Conservation (phyloP, 2,329 filamentous ascomycete species). For the Penicillium sp. region DNA sequence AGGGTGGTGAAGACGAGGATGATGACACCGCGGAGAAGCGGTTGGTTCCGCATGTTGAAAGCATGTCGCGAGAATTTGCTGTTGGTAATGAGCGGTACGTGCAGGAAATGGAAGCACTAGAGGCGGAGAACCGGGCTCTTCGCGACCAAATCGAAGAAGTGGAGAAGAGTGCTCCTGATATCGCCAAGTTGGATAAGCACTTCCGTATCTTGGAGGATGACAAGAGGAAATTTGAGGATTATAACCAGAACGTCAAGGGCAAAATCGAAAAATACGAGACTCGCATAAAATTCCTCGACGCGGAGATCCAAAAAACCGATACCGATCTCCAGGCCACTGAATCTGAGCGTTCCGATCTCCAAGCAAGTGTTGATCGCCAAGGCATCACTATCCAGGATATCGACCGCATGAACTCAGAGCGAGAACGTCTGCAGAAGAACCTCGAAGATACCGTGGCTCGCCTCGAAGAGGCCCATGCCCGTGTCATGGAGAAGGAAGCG, state of each 20-base stretch:
- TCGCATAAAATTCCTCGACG: constrained; percentile 76
- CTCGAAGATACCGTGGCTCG: constrained; percentile 74
- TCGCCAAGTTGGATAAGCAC: constrained; percentile 79
- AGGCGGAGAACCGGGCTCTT: constrained; percentile 79
- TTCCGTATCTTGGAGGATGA: constrained; percentile 95
- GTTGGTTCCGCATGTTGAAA: constrained; percentile 78
- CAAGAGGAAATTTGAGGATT: constrained; percentile 90
- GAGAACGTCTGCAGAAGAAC: constrained; percentile 86
- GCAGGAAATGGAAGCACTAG: constrained; percentile 78
- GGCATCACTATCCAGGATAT: constrained; percentile 98
- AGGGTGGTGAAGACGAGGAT: constrained; percentile 82
- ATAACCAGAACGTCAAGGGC: constrained; percentile 79
- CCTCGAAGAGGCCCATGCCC: constrained; percentile 81
- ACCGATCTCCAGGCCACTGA: constrained; percentile 76
- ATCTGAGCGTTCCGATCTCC: constrained; percentile 74
- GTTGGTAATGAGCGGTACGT: constrained; percentile 79
- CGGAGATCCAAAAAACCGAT: constrained; percentile 77
- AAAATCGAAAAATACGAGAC: constrained; percentile 87
- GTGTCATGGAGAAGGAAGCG: constrained; percentile 80
- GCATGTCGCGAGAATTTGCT: constrained; percentile 87
- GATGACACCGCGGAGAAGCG: constrained; percentile 80
- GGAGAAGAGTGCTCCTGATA: constrained; percentile 80
- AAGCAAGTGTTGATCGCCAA: constrained; percentile 84
- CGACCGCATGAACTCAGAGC: constrained; percentile 95
- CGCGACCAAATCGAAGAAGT: constrained; percentile 85